These are phyloP conservation scores for Sonneratia caseolaris DNA, from an alignment of 345 rosid species.

Conservation along the genomic window DNA sequence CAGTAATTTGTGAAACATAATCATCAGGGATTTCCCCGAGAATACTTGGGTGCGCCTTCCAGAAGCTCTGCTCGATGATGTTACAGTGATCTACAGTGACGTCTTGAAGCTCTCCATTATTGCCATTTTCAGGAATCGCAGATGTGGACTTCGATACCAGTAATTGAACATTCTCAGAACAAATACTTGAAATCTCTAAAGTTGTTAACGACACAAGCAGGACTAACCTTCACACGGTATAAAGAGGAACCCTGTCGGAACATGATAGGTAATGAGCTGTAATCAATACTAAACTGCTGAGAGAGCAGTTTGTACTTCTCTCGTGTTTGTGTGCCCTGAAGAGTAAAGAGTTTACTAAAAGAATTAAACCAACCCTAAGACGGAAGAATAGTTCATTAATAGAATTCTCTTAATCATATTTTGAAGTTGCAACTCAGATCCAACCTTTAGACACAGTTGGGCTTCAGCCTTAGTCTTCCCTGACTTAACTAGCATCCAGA, in stretches of 20 bases:
- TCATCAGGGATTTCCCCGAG: background rate
- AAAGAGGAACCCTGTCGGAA: slow-evolving; percentile 72
- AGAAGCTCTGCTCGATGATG: slow-evolving; percentile 54
- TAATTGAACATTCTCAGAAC: background rate
- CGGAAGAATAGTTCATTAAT: background rate
- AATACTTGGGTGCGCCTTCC: slow-evolving; percentile 49
- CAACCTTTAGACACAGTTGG: slow-evolving; percentile 64
- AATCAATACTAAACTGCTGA: slow-evolving; percentile 54
- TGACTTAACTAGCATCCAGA: slow-evolving; percentile 86
- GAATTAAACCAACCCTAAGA: background rate
- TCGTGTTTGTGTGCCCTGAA: slow-evolving; percentile 73
- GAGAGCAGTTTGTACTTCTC: slow-evolving; percentile 68
- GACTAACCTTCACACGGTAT: slow-evolving; percentile 33
- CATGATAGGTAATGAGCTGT: slow-evolving; percentile 44
- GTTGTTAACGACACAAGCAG: background rate
- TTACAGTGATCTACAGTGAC: slow-evolving; percentile 39
- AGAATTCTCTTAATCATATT: background rate
- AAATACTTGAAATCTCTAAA: background rate
- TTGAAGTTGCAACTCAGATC: background rate
- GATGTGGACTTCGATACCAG: slow-evolving; percentile 21
- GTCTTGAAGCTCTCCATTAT: slow-evolving; percentile 12
- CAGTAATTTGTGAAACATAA: background rate
- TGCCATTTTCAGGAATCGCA: slow-evolving; percentile 15
- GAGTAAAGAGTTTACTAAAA: background rate
- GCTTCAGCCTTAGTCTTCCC: slow-evolving; percentile 72